Conservation (phyloP, 768 basidiomycete species). For the Stropharia rugosoannulata region DNA sequence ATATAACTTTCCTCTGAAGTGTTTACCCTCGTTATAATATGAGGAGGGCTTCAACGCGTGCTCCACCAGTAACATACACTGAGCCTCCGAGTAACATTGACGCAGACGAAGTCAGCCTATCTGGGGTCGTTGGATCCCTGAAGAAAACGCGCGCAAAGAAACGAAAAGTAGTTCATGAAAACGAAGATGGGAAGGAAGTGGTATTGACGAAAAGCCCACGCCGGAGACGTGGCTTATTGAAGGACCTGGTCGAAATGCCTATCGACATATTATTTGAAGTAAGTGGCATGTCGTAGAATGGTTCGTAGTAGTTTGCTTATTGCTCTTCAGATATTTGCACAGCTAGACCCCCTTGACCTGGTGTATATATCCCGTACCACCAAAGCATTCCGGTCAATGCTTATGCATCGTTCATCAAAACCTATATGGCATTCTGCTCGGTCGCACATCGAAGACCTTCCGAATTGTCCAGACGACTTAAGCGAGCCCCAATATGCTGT, state of each 20-base stretch:
- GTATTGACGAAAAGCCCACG: conserved; percentile 3
- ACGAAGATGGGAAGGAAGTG: not conserved
- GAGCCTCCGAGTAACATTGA: no score
- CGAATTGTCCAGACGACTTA: conserved; percentile 23
- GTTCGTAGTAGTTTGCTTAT: not conserved
- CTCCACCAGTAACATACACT: no score
- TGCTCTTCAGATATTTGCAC: conserved; percentile 17
- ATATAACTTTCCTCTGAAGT: no score
- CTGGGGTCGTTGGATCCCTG: not conserved
- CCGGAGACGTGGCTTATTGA: conserved; percentile 16
- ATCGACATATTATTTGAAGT: conserved; percentile 30
- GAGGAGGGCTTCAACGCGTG: no score
- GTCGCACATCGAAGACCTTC: conserved; percentile 14
- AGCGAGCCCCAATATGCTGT: conserved; percentile 25
- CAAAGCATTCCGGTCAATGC: conserved; percentile 15
- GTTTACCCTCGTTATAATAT: no score
- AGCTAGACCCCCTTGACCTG: conserved; percentile 17
- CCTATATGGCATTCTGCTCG: conserved; percentile 23
- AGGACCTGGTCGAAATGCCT: conserved; percentile 26
- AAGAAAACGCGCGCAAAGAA: not conserved
- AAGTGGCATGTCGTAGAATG: not conserved
- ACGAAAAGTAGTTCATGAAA: not conserved
- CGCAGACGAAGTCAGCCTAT: no score
- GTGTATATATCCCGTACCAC: conserved; percentile 19
- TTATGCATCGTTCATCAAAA: conserved; percentile 16